Conservation (phyloP, 2,329 filamentous ascomycete genomes). For the Tolypocladium sp. region DNA sequence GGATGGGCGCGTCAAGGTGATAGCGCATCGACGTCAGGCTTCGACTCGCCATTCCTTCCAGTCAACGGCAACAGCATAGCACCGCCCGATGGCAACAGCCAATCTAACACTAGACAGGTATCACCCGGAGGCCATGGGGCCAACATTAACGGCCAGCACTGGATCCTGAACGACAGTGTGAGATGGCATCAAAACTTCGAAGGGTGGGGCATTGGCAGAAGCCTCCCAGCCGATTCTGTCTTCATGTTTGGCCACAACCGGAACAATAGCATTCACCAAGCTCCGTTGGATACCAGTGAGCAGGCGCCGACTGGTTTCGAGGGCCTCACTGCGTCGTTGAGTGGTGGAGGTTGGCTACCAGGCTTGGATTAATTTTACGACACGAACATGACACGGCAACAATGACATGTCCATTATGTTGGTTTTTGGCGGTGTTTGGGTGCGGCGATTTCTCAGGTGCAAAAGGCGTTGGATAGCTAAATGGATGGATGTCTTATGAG, state of each 20-base stretch:
- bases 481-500: not conserved
- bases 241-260: slow-evolving; percentile 19
- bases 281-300: slow-evolving; percentile 4
- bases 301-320: slow-evolving; percentile 19
- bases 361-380: slow-evolving; percentile 19
- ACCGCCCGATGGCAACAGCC: slow-evolving; percentile 9
- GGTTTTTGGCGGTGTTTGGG: not conserved
- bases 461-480: not conserved
- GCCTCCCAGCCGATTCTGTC: slow-evolving; percentile 13
- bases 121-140: slow-evolving; percentile 9
- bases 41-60: slow-evolving; percentile 2
- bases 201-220: slow-evolving; percentile 34
- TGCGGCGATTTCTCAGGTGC: not conserved
- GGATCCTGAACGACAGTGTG: slow-evolving; percentile 48
- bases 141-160: slow-evolving; percentile 43
- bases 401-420: not conserved
- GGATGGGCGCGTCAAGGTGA: slow-evolving; percentile 11
- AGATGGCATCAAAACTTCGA: slow-evolving; percentile 51
- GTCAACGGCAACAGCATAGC: not conserved
- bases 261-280: slow-evolving; percentile 6
- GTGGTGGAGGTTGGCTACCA: slow-evolving; percentile 23
- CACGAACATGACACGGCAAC: not conserved
- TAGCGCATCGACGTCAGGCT: not conserved
- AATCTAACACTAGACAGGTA: slow-evolving; percentile 4
- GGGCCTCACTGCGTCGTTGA: slow-evolving; percentile 20